Evolutionary conservation across 2,329 filamentous ascomycete species (phyloP).

Genomic region (Beauveria varroae): DNA sequence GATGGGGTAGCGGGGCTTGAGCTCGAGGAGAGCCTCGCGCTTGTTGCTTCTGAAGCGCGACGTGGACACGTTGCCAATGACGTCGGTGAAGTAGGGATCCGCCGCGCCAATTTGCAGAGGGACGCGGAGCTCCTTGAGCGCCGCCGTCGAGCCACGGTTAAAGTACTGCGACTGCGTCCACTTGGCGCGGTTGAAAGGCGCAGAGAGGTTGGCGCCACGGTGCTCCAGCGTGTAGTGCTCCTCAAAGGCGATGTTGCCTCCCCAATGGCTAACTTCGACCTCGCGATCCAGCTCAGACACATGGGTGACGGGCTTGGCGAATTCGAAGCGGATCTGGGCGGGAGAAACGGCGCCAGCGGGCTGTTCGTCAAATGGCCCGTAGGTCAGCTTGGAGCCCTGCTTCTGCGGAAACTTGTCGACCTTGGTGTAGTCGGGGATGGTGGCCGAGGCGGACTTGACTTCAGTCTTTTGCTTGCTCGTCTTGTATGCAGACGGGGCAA

Average conservation of each 20-base stretch:
- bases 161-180: slow-evolving; percentile 69
- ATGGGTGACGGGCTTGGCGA: slow-evolving; percentile 83
- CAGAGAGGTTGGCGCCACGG: slow-evolving; percentile 69
- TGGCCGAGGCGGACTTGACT: slow-evolving; percentile 72
- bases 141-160: slow-evolving; percentile 60
- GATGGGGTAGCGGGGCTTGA: slow-evolving; percentile 91
- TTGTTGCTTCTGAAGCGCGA: slow-evolving; percentile 74
- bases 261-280: slow-evolving; percentile 95
- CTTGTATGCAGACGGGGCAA: slow-evolving; percentile 73
- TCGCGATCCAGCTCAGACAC: slow-evolving; percentile 77
- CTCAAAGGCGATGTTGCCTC: slow-evolving; percentile 90
- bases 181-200: slow-evolving; percentile 67
- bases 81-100: slow-evolving; percentile 91
- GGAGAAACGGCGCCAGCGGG: slow-evolving; percentile 68
- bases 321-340: slow-evolving; percentile 82
- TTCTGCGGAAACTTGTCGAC: slow-evolving; percentile 66
- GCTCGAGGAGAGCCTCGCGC: slow-evolving; percentile 74
- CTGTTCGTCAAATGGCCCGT: slow-evolving; percentile 80
- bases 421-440: slow-evolving; percentile 79
- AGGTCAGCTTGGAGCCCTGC: slow-evolving; percentile 78
- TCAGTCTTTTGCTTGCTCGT: slow-evolving; percentile 96
- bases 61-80: slow-evolving; percentile 94
- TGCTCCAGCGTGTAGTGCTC: slow-evolving; percentile 87
- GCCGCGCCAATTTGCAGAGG: slow-evolving; percentile 71
- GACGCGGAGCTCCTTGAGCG: slow-evolving; percentile 75